Percentiles rank a stretch among this genome's conserved stretches.
Conservation (phyloP, 2,329 filamentous ascomycete species). For the Scedosporium boydii region DNA sequence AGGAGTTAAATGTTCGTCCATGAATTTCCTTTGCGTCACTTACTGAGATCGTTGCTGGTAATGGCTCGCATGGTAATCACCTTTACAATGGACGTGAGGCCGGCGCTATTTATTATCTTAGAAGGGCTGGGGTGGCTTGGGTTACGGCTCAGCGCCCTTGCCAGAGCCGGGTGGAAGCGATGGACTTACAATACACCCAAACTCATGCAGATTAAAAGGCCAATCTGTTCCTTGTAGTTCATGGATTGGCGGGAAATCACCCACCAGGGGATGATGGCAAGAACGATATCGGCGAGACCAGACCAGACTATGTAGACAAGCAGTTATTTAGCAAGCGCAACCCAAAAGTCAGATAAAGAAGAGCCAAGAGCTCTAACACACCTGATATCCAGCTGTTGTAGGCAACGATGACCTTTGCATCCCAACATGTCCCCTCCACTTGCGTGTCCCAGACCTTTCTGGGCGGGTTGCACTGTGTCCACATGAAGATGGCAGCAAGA, state of each 20-base stretch:
- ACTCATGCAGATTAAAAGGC: conserved; percentile 30
- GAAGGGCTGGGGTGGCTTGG: not conserved
- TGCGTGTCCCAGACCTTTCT: not conserved
- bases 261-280: conserved; percentile 30
- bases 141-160: not conserved
- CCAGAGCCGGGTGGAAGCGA: not conserved
- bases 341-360: not conserved
- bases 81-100: conserved; percentile 21
- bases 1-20: not conserved
- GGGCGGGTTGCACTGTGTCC: conserved; percentile 4
- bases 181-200: conserved; percentile 29
- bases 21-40: not conserved
- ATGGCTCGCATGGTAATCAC: conserved; percentile 15
- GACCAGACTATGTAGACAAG: conserved; percentile 17
- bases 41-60: not conserved
- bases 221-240: conserved; percentile 29
- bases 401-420: conserved; percentile 2
- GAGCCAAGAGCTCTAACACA: not conserved
- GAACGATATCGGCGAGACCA: conserved; percentile 25
- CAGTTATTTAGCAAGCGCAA: not conserved
- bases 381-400: conserved; percentile 10
- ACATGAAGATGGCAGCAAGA: conserved; percentile 4
- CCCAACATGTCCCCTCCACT: conserved; percentile 5
- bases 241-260: conserved; percentile 29
- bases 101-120: conserved; percentile 16